Evolutionary conservation across 116 monocot genomes (phyloP), one percentile per base, ranked within the genome.

Genomic region (Iris pallida): DNA sequence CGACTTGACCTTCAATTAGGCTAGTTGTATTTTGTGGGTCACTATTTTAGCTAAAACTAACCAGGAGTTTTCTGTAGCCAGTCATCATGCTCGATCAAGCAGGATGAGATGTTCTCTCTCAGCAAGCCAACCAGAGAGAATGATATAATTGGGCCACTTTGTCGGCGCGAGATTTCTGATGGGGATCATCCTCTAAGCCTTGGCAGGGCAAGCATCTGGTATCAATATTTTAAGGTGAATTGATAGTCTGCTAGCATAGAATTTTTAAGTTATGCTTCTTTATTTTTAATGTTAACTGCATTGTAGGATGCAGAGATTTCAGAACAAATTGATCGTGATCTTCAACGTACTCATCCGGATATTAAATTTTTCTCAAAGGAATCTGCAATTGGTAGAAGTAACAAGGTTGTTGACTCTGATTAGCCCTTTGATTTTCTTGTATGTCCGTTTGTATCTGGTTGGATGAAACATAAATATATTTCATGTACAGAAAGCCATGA

Each of bases 311-410:
- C 70, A 15, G 78, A 82, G 65, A 82, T 82, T 70, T 52, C 42
- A 16, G 74, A 70, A 43, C 82, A 82, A 66, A 82, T 82, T 43
- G 78, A 78, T 66, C 82, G 82, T 53, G 82, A 82, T 73, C 73
- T 82, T n/a, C 48, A 74, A 8, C 70, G 82, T 11, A 82, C 82
- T 7, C 78, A 82, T 78, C 82, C 73, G 41, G 71, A 78, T 59
- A 70, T 78, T 11, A 59, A 43, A 13, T 70, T 82, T 53, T 82
- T 82, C 45, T 55, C 82, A 44, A 59, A 58, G n/a, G 74, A 70
- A 60, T 65, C 69, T 14, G 55, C 69, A 70, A 12, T 42, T 18
- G 54, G 77, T 59, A 42, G 14, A 55, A 73, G 45, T 18, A 71
- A 77, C 46, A 70, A 16, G 70, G 82, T 82, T 47, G 12, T 42